A percentile compares a stretch with the other conserved stretches of the same genome.
Conservation (phyloP, 1,284 basidiomycete genomes). For the Pholiota adiposa region DNA sequence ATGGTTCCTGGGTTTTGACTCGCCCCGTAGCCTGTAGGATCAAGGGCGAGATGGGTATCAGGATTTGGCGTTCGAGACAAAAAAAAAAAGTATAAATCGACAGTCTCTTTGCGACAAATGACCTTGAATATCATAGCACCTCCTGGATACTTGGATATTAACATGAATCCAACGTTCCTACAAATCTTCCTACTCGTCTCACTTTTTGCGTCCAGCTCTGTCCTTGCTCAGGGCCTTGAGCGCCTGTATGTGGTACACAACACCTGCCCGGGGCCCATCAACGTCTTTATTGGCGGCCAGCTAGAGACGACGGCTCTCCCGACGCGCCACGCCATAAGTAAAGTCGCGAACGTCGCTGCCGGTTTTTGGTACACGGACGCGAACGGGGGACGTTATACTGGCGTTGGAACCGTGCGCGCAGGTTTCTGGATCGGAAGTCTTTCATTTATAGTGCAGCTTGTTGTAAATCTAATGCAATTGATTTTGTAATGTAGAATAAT, state of each 20-base stretch:
- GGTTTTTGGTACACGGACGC: slow-evolving; percentile 27
- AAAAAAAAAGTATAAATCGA: too few relatives aligned
- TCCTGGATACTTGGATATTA: too few relatives aligned
- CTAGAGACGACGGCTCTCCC: slow-evolving; percentile 22
- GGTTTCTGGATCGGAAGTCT: slow-evolving; percentile 17
- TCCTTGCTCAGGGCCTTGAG: neutral
- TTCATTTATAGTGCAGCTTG: neutral
- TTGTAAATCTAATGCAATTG: neutral
- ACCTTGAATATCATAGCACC: too few relatives aligned
- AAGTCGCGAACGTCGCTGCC: neutral
- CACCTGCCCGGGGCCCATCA: slow-evolving; percentile 30
- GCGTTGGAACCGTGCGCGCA: slow-evolving; percentile 21
- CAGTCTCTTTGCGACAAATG: too few relatives aligned
- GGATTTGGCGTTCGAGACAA: too few relatives aligned
- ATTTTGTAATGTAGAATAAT: slow-evolving; percentile 13
- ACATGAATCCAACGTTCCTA: too few relatives aligned
- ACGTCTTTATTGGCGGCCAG: slow-evolving; percentile 29
- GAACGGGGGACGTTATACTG: slow-evolving; percentile 25
- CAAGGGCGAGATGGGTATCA: too few relatives aligned
- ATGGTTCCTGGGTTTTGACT: too few relatives aligned
- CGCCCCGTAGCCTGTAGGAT: too few relatives aligned
- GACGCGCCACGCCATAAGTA: slow-evolving; percentile 1
- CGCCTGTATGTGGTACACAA: slow-evolving; percentile 23
- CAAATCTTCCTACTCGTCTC: neutral
- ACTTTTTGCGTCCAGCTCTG: neutral